Evolutionary conservation across 148 eudicot genomes (phyloP).

Genomic region (Nepenthes gracilis): DNA sequence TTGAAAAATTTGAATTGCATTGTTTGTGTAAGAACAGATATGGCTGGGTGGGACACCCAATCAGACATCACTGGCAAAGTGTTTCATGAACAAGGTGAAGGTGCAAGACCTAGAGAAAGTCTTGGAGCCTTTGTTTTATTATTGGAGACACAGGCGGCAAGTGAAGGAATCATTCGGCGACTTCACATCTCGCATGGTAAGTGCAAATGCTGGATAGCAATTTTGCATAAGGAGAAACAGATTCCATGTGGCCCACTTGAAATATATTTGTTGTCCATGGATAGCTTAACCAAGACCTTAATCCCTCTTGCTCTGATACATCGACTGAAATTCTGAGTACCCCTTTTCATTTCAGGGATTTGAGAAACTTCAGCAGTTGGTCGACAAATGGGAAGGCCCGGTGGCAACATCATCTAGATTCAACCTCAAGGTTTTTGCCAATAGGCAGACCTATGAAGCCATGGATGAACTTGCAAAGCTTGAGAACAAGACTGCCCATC

Average conservation of each 20-base stretch:
- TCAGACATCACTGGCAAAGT: constrained; percentile 57
- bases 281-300: not conserved
- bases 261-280: no score
- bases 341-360: constrained; percentile 41
- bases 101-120: constrained; percentile 92
- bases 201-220: constrained; percentile 6
- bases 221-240: not conserved
- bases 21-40: constrained; percentile 34
- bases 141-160: constrained; percentile 55
- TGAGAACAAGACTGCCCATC: constrained; percentile 73
- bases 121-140: constrained; percentile 75
- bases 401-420: constrained; percentile 24
- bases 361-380: constrained; percentile 68
- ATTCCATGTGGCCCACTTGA: no score
- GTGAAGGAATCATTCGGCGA: constrained; percentile 81
- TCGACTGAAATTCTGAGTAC: not conserved
- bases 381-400: constrained; percentile 74
- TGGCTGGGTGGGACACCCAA: constrained; percentile 99
- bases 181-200: constrained; percentile 73
- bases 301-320: not conserved
- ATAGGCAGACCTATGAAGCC: constrained; percentile 58
- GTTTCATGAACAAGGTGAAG: constrained; percentile 84
- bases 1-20: not conserved
- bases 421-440: constrained; percentile 66
- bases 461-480: constrained; percentile 61